phyloP scores from a whole-genome alignment of 169 alveolate species.

The Neospora caninum region DNA sequence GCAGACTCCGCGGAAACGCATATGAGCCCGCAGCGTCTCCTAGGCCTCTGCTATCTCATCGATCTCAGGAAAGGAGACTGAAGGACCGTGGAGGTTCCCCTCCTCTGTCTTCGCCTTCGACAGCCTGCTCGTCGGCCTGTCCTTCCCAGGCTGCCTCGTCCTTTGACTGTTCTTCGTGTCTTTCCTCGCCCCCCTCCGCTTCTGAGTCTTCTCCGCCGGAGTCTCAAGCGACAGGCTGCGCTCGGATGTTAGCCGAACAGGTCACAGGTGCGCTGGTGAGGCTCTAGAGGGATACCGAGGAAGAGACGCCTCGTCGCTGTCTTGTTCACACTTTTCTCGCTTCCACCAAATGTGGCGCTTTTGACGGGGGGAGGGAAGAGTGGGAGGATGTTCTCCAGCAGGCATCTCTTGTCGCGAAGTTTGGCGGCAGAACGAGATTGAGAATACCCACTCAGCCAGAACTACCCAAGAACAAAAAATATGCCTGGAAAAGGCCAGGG shows the following conservation, averaged over 20 bases:
- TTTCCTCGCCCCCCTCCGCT: background rate
- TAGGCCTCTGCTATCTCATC: background rate
- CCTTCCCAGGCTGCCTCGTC: background rate
- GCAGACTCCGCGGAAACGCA: background rate
- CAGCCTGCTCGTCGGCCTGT: background rate
- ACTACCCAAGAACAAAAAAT: too few species aligned
- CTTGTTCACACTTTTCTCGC: too few species aligned
- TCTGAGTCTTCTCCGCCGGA: background rate
- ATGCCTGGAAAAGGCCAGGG: too few species aligned
- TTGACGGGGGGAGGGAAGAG: too few species aligned
- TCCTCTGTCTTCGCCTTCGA: background rate
- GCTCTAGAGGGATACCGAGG: too few species aligned
- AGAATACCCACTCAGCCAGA: too few species aligned
- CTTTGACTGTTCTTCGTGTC: background rate
- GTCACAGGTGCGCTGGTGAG: too few species aligned
- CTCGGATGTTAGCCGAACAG: background rate
- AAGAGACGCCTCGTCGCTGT: too few species aligned
- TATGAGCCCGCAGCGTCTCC: background rate
- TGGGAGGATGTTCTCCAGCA: too few species aligned
- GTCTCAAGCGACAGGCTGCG: background rate
- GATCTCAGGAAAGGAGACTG: background rate
- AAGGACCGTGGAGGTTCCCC: background rate
- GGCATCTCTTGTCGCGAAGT: too few species aligned
- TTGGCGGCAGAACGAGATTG: too few species aligned
- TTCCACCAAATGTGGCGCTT: too few species aligned